phyloP scores from a whole-genome alignment of 306 rosid genomes.

The Luffa acutangula region DNA sequence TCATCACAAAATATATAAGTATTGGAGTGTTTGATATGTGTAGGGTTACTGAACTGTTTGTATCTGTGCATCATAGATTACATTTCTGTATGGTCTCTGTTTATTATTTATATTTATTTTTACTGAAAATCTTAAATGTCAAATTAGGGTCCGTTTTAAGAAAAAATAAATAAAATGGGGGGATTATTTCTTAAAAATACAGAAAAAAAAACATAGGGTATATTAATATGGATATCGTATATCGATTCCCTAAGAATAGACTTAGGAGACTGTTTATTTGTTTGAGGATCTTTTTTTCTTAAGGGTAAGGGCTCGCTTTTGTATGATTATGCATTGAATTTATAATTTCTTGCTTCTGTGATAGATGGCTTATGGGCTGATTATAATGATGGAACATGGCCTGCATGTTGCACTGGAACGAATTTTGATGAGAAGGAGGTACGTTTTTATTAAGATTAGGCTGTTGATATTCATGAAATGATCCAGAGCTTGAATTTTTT shows the following conservation, averaged over 20 bases:
- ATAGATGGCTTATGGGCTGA: slow-evolving; percentile 97
- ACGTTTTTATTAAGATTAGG: slow-evolving; percentile 2
- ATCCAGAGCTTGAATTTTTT: neutral
- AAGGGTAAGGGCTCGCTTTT: neutral
- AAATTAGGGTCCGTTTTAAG: neutral
- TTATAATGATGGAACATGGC: slow-evolving; percentile 96
- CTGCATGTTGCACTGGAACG: slow-evolving; percentile 60
- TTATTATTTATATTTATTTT: neutral
- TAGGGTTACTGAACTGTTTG: neutral
- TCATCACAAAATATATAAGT: neutral
- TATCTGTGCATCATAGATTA: neutral
- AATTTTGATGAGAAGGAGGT: slow-evolving; percentile 70
- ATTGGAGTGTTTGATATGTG: neutral
- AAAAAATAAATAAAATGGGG: neutral
- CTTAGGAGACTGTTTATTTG: neutral
- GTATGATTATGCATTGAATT: neutral
- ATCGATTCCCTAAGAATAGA: neutral
- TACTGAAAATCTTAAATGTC: neutral
- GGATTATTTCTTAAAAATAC: neutral
- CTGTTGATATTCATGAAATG: neutral
- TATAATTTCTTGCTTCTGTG: slow-evolving; percentile 13
- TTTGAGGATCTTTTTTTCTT: neutral
- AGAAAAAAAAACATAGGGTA: neutral
- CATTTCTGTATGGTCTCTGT: neutral
- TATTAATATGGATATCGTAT: neutral